Percentiles rank a stretch among this genome's conserved stretches.
phyloP scores from a whole-genome alignment of 2,329 filamentous ascomycete genomes.

The Hypoxylon sp. region DNA sequence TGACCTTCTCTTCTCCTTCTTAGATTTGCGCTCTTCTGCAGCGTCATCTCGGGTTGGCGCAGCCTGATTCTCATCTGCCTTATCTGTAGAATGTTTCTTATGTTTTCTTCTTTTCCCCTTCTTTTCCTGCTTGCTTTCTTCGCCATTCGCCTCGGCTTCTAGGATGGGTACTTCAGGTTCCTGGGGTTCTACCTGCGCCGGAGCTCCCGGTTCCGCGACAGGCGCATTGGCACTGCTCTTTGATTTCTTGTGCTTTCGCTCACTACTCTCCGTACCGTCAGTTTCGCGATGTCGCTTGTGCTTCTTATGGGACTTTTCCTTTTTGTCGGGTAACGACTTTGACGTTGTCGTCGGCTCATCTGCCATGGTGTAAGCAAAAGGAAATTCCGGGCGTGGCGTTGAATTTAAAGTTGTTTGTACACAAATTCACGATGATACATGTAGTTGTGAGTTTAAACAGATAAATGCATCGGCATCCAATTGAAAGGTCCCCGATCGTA shows the following conservation, averaged over 20 bases:
- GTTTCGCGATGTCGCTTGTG: conserved; percentile 51
- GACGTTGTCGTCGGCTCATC: conserved; percentile 33
- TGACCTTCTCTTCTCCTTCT: conserved; percentile 57
- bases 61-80: conserved; percentile 28
- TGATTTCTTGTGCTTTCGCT: conserved; percentile 67
- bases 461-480: conserved; percentile 30
- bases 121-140: conserved; percentile 63
- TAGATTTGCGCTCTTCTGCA: conserved; percentile 48
- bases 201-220: conserved; percentile 1
- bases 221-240: conserved; percentile 55
- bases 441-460: conserved; percentile 9
- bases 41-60: conserved; percentile 23
- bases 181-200: conserved; percentile 21
- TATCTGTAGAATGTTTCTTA: conserved; percentile 24
- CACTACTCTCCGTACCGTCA: conserved; percentile 54
- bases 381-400: not conserved
- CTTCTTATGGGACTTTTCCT: conserved; percentile 46
- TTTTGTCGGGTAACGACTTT: conserved; percentile 29
- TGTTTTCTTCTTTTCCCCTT: conserved; percentile 51
- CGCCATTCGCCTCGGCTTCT: conserved; percentile 54
- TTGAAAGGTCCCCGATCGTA: conserved; percentile 22
- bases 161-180: conserved; percentile 16
- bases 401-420: not conserved
- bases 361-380: conserved; percentile 35
- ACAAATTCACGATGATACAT: not conserved